These are phyloP conservation scores for Podila horticola DNA, from an alignment of 192 early-diverging fungal genomes.

Conservation along the genomic window DNA sequence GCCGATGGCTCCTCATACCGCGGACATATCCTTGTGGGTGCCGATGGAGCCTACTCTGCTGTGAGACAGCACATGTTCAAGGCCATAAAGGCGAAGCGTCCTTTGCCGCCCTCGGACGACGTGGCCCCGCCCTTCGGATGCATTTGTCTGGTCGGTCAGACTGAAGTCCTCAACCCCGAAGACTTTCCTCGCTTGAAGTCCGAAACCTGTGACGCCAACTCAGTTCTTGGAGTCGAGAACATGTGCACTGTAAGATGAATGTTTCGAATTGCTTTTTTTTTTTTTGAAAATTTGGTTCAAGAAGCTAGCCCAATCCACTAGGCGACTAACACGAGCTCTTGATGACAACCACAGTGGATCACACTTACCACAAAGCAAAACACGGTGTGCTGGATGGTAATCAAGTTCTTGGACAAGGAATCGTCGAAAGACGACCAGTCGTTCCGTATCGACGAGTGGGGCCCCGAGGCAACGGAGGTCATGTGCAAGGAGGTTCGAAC, in stretches of 20 bases:
- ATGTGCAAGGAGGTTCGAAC: conserved; percentile 4
- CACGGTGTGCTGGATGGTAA: not conserved
- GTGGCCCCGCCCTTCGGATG: not conserved
- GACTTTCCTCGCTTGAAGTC: not conserved
- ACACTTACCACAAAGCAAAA: not conserved
- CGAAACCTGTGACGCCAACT: not conserved
- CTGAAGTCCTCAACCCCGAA: not conserved
- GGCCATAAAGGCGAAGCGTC: not conserved
- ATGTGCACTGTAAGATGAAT: not conserved
- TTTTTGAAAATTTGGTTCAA: not conserved
- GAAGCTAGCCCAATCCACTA: too few species aligned
- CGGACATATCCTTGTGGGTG: conserved; percentile 9
- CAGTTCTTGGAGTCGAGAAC: not conserved
- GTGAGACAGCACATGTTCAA: conserved; percentile 3
- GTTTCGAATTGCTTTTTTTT: not conserved
- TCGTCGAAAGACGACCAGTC: not conserved
- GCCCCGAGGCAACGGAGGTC: not conserved
- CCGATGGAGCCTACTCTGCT: conserved; percentile 3
- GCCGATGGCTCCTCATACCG: not conserved
- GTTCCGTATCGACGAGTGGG: not conserved
- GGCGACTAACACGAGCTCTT: not conserved
- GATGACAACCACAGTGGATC: not conserved
- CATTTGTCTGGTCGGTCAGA: conserved; percentile 1
- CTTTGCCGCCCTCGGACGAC: not conserved
- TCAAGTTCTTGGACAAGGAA: not conserved